Conservation (phyloP, 345 rosid genomes). For the Eucalyptus pumila region DNA sequence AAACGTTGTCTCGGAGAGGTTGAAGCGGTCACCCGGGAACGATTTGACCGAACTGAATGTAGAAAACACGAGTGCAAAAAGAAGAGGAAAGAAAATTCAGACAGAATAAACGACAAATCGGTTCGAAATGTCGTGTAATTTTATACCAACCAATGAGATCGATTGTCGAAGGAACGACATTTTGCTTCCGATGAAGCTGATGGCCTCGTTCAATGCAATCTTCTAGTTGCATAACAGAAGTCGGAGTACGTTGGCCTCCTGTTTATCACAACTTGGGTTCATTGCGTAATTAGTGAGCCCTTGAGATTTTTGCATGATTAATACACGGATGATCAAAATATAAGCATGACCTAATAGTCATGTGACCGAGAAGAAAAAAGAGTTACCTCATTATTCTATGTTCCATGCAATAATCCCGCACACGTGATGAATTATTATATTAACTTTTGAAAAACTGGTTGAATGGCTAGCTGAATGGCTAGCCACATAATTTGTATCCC, state of each 20-base stretch:
- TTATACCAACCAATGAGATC: not conserved
- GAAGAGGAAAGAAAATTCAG: not conserved
- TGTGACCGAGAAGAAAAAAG: not conserved
- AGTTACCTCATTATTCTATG: not conserved
- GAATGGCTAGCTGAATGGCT: not conserved
- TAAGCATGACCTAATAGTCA: not conserved
- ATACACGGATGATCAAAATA: not conserved
- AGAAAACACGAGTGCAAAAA: not conserved
- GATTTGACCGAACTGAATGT: not conserved
- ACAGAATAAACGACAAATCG: not conserved
- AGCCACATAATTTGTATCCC: not conserved
- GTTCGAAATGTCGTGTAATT: not conserved
- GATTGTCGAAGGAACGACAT: not conserved
- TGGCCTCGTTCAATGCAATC: not conserved
- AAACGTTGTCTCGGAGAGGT: not conserved
- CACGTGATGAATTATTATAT: not conserved
- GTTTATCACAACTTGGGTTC: not conserved
- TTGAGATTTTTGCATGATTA: not conserved
- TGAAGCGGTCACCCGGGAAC: not conserved
- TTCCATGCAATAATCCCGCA: not conserved
- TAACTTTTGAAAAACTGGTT: not conserved
- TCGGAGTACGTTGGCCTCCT: not conserved
- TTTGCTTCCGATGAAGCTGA: not conserved
- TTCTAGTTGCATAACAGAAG: not conserved
- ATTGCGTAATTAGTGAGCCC: not conserved